Evolutionary conservation across 2,329 filamentous ascomycete species (phyloP).

Genomic region (Ciborinia camelliae): DNA sequence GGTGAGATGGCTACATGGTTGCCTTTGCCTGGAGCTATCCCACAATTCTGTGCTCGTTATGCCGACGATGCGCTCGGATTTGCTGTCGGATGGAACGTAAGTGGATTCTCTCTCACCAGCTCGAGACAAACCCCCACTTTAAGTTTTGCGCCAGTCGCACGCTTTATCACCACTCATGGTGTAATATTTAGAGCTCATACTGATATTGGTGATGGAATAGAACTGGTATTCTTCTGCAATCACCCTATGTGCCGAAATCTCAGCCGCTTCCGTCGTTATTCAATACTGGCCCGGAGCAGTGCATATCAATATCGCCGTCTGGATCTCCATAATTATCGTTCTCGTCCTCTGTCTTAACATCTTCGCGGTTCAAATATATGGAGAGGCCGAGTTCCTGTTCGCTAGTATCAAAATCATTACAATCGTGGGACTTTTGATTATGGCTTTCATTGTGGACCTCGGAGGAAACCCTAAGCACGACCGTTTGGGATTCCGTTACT

Average conservation of each 20-base stretch:
- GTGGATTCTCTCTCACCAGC: constrained; percentile 61
- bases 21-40: constrained; percentile 51
- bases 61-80: constrained; percentile 54
- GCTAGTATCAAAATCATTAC: constrained; percentile 54
- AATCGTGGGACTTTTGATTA: constrained; percentile 65
- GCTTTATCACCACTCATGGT: no score
- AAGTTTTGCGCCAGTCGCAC: no score
- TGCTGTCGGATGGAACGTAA: constrained; percentile 57
- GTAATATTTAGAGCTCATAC: constrained; percentile 2
- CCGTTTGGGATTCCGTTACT: constrained; percentile 68
- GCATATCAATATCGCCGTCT: constrained; percentile 34
- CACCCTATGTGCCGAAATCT: constrained; percentile 47
- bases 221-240: constrained; percentile 36
- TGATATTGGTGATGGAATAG: constrained; percentile 22
- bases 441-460: constrained; percentile 80
- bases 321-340: constrained; percentile 45
- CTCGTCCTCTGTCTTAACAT: constrained; percentile 47
- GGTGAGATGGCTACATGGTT: constrained; percentile 52
- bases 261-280: constrained; percentile 49
- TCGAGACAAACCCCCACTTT: no score
- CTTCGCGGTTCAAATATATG: constrained; percentile 56
- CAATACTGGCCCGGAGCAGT: constrained; percentile 44
- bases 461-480: constrained; percentile 75
- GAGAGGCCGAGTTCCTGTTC: constrained; percentile 60
- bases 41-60: constrained; percentile 43